Percentiles rank a stretch among this genome's conserved stretches.
These are phyloP conservation scores for Malassezia nana DNA, from an alignment of 1,284 basidiomycete species.

Conservation along the genomic window DNA sequence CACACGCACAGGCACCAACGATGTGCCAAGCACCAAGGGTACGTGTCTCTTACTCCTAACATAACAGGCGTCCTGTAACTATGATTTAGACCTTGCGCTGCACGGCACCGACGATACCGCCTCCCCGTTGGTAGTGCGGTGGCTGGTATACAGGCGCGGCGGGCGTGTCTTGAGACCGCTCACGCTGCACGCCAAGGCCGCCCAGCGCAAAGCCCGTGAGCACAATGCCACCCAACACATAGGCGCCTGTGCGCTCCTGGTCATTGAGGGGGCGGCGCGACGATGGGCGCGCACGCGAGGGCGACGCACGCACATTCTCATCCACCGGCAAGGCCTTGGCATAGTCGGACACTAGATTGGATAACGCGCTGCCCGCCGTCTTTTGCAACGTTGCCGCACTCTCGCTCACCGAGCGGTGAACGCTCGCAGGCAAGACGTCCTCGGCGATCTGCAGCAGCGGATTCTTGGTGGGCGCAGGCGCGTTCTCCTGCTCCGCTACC, in stretches of 20 bases:
- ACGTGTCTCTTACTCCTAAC: background rate
- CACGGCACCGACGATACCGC: conserved; percentile 15
- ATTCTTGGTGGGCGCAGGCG: background rate
- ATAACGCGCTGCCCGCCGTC: background rate
- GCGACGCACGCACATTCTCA: conserved; percentile 4
- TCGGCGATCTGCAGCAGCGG: background rate
- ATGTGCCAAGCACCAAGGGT: conserved; percentile 95
- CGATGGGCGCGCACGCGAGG: conserved; percentile 17
- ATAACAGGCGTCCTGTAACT: background rate
- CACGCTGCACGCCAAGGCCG: background rate
- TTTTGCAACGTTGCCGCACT: background rate
- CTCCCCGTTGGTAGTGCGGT: conserved; percentile 14
- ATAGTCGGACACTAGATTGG: background rate
- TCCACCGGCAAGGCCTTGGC: conserved; percentile 10
- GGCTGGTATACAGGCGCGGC: conserved; percentile 1
- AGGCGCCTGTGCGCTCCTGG: conserved; percentile 56
- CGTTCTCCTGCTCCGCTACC: background rate
- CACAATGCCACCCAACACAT: conserved; percentile 55
- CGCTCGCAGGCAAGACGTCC: background rate
- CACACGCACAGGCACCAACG: conserved; percentile 73
- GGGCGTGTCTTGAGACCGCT: background rate
- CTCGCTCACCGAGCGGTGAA: conserved; percentile 7
- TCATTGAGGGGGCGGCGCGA: conserved; percentile 52
- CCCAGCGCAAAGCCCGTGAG: conserved; percentile 51
- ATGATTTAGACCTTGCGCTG: conserved; percentile 13